A percentile compares a stretch with the other conserved stretches of the same genome.
Evolutionary conservation across 805 yeast species (phyloP).

Genomic region (Yamadazyma endophytica): DNA sequence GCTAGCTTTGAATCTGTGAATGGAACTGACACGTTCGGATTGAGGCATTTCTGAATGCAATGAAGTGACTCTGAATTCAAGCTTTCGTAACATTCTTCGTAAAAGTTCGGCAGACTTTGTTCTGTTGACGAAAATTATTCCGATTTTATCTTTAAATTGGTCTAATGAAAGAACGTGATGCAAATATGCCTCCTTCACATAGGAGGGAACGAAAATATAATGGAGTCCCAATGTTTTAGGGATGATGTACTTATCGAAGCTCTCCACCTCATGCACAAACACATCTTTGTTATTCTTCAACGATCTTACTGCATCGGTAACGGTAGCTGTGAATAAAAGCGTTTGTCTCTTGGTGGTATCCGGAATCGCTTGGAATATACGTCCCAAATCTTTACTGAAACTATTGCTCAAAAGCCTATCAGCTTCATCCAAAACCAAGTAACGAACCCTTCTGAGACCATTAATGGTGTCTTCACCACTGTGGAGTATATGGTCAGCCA

Average conservation of each 20-base stretch:
- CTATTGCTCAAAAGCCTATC: conserved; percentile 84
- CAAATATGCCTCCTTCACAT: conserved; percentile 86
- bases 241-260: conserved; percentile 70
- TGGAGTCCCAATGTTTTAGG: conserved; percentile 66
- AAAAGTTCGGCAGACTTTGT: conserved; percentile 87
- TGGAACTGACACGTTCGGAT: conserved; percentile 80
- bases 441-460: conserved; percentile 76
- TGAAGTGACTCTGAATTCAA: conserved; percentile 82
- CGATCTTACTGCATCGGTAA: conserved; percentile 85
- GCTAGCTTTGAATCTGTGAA: conserved; percentile 89
- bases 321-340: conserved; percentile 89
- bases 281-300: conserved; percentile 63
- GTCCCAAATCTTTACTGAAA: conserved; percentile 72
- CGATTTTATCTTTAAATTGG: conserved; percentile 60
- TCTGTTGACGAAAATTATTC: conserved; percentile 86
- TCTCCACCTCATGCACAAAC: conserved; percentile 71
- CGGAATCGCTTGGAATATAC: conserved; percentile 72
- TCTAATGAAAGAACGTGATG: conserved; percentile 62
- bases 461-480: conserved; percentile 85
- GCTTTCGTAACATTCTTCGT: conserved; percentile 65
- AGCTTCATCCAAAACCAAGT: conserved; percentile 90
- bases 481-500: conserved; percentile 84
- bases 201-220: conserved; percentile 77
- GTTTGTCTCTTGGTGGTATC: conserved; percentile 75
- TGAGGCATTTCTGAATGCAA: conserved; percentile 95